A percentile compares a stretch with the other conserved stretches of the same genome.
phyloP scores from a whole-genome alignment of 1,139 yeast genomes.

The Kurtzmaniella quercitrusa region DNA sequence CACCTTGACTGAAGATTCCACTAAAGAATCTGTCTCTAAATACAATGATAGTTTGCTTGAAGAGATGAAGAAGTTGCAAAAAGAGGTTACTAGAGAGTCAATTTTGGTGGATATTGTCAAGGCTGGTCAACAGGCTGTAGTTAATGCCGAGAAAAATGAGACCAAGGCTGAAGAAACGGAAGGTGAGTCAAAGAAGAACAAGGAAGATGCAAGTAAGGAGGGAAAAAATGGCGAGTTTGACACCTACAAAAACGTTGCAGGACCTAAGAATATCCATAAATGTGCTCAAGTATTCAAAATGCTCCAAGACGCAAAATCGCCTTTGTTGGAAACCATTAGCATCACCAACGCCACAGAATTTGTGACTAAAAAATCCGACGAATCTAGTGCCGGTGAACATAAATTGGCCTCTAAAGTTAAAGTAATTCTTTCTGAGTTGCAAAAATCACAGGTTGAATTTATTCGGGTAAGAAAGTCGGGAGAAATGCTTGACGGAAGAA shows the following conservation, averaged over 20 bases:
- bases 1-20: conserved; percentile 18
- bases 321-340: conserved; percentile 10
- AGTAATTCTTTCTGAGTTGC: conserved; percentile 53
- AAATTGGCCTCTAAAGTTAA: conserved; percentile 45
- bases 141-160: conserved; percentile 8
- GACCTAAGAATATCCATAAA: conserved; percentile 25
- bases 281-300: conserved; percentile 28
- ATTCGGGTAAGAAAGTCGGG: conserved; percentile 37
- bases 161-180: conserved; percentile 10
- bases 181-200: not conserved
- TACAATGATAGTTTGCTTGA: conserved; percentile 26
- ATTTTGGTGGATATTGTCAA: conserved; percentile 41
- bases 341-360: conserved; percentile 18
- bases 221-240: conserved; percentile 17
- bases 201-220: conserved; percentile 25
- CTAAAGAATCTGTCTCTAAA: conserved; percentile 18
- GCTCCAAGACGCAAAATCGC: conserved; percentile 23
- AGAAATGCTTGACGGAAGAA: conserved; percentile 25
- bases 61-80: conserved; percentile 37
- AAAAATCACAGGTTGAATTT: conserved; percentile 46
- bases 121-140: conserved; percentile 12
- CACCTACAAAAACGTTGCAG: conserved; percentile 15
- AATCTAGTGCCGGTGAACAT: conserved; percentile 32
- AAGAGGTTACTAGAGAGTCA: conserved; percentile 38
- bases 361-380: conserved; percentile 35